Percentiles rank a stretch among this genome's conserved stretches.
These are phyloP conservation scores for Aureobasidium leucospermi DNA, from an alignment of 2,329 filamentous ascomycete species.

Conservation along the genomic window DNA sequence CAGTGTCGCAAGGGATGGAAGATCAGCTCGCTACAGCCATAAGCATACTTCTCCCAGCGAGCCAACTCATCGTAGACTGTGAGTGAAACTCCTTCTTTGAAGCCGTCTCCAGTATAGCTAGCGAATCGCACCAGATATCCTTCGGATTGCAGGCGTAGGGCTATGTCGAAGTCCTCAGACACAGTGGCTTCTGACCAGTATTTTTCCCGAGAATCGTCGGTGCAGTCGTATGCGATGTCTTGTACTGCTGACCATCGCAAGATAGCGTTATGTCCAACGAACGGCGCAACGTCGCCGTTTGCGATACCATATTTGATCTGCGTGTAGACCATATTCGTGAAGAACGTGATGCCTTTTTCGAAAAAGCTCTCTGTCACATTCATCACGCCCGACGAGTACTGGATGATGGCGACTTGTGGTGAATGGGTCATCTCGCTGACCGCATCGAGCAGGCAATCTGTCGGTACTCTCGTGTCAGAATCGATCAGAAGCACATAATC, in stretches of 20 bases:
- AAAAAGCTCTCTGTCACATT: constrained; percentile 67
- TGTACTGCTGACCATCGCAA: constrained; percentile 70
- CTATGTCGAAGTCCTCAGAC: constrained; percentile 78
- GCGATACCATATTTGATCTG: constrained; percentile 71
- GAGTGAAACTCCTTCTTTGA: constrained; percentile 76
- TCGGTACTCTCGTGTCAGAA: constrained; percentile 70
- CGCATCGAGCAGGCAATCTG: constrained; percentile 70
- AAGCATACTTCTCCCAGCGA: constrained; percentile 82
- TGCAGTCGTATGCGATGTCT: constrained; percentile 62
- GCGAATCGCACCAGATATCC: constrained; percentile 68
- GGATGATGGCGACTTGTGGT: constrained; percentile 70
- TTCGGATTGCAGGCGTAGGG: constrained; percentile 63
- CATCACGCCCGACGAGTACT: constrained; percentile 73
- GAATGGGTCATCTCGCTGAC: constrained; percentile 77
- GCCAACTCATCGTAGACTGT: constrained; percentile 80
- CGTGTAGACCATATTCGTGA: constrained; percentile 62
- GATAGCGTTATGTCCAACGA: constrained; percentile 74
- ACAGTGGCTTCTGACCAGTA: constrained; percentile 78
- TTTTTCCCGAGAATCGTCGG: constrained; percentile 62
- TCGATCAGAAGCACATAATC: constrained; percentile 77
- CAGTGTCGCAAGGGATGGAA: constrained; percentile 72
- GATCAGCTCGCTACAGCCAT: constrained; percentile 73
- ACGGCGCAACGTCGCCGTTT: constrained; percentile 69
- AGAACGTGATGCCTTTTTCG: constrained; percentile 36
- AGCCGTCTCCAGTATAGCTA: constrained; percentile 66